Base-by-base conservation (phyloP, 441 rosid species). In the Rhodomyrtus psidioides region DNA sequence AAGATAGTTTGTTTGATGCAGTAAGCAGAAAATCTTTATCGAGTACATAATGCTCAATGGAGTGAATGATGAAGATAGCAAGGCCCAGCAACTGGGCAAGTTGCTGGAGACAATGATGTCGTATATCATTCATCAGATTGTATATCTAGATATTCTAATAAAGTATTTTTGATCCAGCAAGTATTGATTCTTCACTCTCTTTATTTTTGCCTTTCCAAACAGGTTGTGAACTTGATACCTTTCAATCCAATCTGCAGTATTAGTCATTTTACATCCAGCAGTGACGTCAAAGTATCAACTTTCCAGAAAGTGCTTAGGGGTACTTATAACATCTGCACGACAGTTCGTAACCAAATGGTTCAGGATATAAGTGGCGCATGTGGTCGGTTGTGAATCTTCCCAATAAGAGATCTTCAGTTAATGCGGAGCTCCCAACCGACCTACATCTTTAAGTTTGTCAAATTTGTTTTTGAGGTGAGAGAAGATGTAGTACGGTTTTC, bases 11-110 rank as follows among this genome's bases (percentile, higher is more conserved):
- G n/a, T 2, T 34, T 39, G 49, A 86, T 89, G 58, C 91, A 97
- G 99, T 88, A 93, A 92, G 88, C 95, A 94, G 87, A 97, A 95
- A 86, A 92, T 97, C 79, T 94, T 96, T 87, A 93, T 97, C 0
- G 99, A 97, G 92, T 97, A 96, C 89, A 96, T 96, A 86, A 97
- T 97, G 99, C 99, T 97, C 87, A 95, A 95, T 74, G 98, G 95
- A 86, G 93, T 97, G 81, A 97, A 97, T 87, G 99, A 96, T 89
- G 95, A 94, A 88, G 96, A 95, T 86, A 88, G 89, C 96, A 95
- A 95, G 58, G 99, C 96, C 82, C 96, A 95, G 89, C 94, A 88
- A 90, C 96, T 97, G 2, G 97, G 95, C 1, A 92, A 92, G 88
- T 91, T 97, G 92, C 90, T 96, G 28, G 95, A 94, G 89, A 92